A percentile compares a stretch with the other conserved stretches of the same genome.
phyloP scores from a whole-genome alignment of 371 early-diverging fungal genomes.

The Phascolomyces articulosus region DNA sequence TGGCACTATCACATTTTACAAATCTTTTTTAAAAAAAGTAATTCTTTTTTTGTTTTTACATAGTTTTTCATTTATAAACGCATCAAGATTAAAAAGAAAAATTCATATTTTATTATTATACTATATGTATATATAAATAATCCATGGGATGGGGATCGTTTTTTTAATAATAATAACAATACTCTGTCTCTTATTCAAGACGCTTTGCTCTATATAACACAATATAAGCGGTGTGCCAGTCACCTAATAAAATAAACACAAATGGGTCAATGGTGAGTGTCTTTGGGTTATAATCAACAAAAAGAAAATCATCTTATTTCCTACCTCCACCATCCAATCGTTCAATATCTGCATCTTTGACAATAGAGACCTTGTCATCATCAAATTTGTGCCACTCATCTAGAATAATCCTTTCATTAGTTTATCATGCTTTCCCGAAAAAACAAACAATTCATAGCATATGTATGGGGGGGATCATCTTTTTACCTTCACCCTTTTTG shows the following conservation, averaged over 20 bases:
- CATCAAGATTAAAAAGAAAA: conserved; percentile 1
- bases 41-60: background rate
- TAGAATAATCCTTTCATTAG: conserved; percentile 11
- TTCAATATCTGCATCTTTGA: conserved; percentile 84
- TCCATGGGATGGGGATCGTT: background rate
- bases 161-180: too few relatives aligned
- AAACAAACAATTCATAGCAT: too few relatives aligned
- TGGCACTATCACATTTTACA: background rate
- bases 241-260: conserved; percentile 40
- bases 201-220: conserved; percentile 75
- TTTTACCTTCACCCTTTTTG: conserved; percentile 56
- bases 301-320: too few relatives aligned
- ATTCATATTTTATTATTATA: background rate
- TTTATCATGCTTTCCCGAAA: background rate
- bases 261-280: too few relatives aligned
- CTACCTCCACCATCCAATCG: conserved; percentile 90
- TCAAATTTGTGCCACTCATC: conserved; percentile 94
- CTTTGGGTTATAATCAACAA: too few relatives aligned
- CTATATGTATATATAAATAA: background rate
- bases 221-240: conserved; percentile 88
- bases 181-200: conserved; percentile 9
- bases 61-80: background rate
- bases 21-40: background rate
- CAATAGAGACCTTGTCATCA: conserved; percentile 91
- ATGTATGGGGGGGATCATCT: background rate